A percentile compares a stretch with the other conserved stretches of the same genome.
Evolutionary conservation across 495 filamentous ascomycete genomes (phyloP).

Genomic region (Trichoderma erinaceum): DNA sequence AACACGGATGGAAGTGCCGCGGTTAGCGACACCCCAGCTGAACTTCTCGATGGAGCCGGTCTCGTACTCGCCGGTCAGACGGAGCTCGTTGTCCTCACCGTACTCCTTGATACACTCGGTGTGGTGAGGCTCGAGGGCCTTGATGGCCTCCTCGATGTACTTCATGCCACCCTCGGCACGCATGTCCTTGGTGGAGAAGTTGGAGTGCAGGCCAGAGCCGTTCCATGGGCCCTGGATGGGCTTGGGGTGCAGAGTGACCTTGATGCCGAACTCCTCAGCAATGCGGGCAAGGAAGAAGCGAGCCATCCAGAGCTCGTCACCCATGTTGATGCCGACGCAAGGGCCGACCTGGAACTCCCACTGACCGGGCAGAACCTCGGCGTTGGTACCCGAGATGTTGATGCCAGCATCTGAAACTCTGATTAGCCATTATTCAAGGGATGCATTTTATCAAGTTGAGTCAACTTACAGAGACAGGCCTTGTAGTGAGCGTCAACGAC

Average conservation of each 20-base stretch:
- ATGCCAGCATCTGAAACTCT: conserved; percentile 54
- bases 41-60: conserved; percentile 91
- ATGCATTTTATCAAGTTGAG: not conserved
- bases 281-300: conserved; percentile 95
- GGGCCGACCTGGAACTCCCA: conserved; percentile 99
- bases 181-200: conserved; percentile 84
- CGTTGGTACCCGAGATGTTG: conserved; percentile 97
- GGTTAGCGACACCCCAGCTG: conserved; percentile 92
- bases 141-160: conserved; percentile 65
- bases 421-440: not conserved
- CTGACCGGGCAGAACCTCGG: conserved; percentile 95
- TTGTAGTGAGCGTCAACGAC: conserved; percentile 99
- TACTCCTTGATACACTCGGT: conserved; percentile 95
- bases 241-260: conserved; percentile 95
- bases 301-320: conserved; percentile 96
- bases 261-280: conserved; percentile 93
- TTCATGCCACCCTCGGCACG: conserved; percentile 93
- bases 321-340: conserved; percentile 85
- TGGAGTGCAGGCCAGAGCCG: conserved; percentile 90
- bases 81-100: conserved; percentile 39
- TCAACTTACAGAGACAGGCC: conserved; percentile 50
- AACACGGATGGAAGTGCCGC: conserved; percentile 89
- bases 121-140: conserved; percentile 77
- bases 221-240: conserved; percentile 99
- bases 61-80: conserved; percentile 94